Evolutionary conservation across 225 moss, liverwort and hornwort genomes (phyloP).

Genomic region (Takakia lepidozioides): DNA sequence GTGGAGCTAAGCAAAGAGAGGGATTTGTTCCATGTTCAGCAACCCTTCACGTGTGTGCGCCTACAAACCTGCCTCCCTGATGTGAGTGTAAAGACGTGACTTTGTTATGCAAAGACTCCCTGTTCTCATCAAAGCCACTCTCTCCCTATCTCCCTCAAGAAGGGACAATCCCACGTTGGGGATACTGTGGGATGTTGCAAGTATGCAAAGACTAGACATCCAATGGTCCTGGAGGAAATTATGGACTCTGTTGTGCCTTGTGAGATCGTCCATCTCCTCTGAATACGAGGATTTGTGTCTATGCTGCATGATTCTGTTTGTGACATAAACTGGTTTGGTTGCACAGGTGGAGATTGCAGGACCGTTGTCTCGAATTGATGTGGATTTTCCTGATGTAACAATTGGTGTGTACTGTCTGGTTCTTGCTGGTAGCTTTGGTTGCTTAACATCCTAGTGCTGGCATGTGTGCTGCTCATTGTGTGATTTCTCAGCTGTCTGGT

Average conservation of each 20-base stretch:
- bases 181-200: neutral
- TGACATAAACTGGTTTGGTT: no score
- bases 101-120: no score
- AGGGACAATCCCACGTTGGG: neutral
- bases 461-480: neutral
- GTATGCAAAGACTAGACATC: neutral
- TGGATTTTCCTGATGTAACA: conserved; percentile 24
- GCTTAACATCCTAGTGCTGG: neutral
- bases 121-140: neutral
- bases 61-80: conserved; percentile 15
- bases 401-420: conserved; percentile 4
- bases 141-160: neutral
- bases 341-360: conserved; percentile 22
- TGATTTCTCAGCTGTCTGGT: neutral
- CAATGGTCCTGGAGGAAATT: neutral
- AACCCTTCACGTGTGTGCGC: conserved; percentile 16
- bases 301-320: neutral
- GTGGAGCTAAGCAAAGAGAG: conserved; percentile 13
- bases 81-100: no score
- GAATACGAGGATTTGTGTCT: no score
- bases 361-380: conserved; percentile 16
- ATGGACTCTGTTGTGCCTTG: neutral
- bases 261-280: no score
- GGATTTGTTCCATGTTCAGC: conserved; percentile 14
- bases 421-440: neutral